Evolutionary conservation across 768 basidiomycete species (phyloP).

Genomic region (Rossbeevera mucosa): DNA sequence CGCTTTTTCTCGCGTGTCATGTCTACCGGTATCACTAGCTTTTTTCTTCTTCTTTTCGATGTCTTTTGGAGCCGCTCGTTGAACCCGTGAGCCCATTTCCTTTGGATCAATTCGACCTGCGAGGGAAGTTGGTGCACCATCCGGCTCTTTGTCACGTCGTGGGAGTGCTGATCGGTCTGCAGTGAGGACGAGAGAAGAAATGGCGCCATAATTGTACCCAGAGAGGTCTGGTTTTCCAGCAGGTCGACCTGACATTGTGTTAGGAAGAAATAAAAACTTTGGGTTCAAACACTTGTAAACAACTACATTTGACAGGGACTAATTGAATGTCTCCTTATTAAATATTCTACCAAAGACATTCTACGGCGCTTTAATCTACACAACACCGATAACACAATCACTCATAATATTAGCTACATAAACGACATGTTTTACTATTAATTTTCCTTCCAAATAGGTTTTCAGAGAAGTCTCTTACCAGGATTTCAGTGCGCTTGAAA

Average conservation of each 20-base stretch:
- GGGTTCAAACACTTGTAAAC: not conserved
- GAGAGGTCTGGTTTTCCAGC: slow-evolving; percentile 73
- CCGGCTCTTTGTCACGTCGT: slow-evolving; percentile 90
- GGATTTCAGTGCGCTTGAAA: not conserved
- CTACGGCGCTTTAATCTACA: not conserved
- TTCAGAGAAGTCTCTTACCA: not conserved
- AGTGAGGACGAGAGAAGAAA: slow-evolving; percentile 92
- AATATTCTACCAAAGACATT: no score
- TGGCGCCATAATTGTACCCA: slow-evolving; percentile 93
- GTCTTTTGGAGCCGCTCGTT: slow-evolving; percentile 80
- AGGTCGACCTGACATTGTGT: slow-evolving; percentile 37
- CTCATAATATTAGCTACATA: not conserved
- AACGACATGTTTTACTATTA: not conserved
- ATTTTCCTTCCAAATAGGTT: not conserved
- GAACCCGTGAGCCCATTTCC: slow-evolving; percentile 91
- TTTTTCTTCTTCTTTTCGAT: slow-evolving; percentile 92
- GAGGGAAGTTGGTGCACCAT: slow-evolving; percentile 91
- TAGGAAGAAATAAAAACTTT: not conserved
- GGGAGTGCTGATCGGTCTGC: slow-evolving; percentile 79
- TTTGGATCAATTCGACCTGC: slow-evolving; percentile 83
- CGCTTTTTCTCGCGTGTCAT: slow-evolving; percentile 56
- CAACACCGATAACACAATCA: not conserved
- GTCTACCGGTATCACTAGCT: slow-evolving; percentile 48
- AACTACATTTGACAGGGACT: no score
- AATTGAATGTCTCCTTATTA: no score